Percentiles rank a stretch among this genome's conserved stretches.
Evolutionary conservation across 2,329 filamentous ascomycete genomes (phyloP).

Genomic region (Albifimbria verrucaria): DNA sequence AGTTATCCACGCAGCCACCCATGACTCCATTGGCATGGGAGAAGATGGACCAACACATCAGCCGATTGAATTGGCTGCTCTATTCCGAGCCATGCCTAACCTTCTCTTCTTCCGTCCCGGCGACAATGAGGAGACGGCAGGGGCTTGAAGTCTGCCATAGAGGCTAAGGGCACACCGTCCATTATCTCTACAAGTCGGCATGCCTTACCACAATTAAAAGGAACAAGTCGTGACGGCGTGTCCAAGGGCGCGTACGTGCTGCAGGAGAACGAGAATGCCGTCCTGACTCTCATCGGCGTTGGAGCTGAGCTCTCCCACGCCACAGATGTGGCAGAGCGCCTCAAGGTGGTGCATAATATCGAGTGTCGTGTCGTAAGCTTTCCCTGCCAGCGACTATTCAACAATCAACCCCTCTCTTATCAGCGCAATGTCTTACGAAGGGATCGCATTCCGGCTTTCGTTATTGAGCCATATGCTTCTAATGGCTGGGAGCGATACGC

Average conservation of each 20-base stretch:
- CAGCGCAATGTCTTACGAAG: slow-evolving; percentile 41
- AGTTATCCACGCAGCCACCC: slow-evolving; percentile 54
- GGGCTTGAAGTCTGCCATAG: slow-evolving; percentile 50
- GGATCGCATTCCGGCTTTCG: slow-evolving; percentile 45
- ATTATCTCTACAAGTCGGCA: slow-evolving; percentile 49
- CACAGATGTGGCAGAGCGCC: slow-evolving; percentile 26
- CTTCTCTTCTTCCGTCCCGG: slow-evolving; percentile 57
- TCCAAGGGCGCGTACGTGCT: slow-evolving; percentile 44
- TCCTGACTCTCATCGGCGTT: slow-evolving; percentile 41
- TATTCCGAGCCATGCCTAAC: slow-evolving; percentile 49
- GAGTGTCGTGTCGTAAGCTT: slow-evolving; percentile 39
- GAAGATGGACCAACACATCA: slow-evolving; percentile 60
- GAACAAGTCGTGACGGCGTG: slow-evolving; percentile 32
- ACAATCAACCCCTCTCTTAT: slow-evolving; percentile 40
- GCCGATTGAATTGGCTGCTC: slow-evolving; percentile 45
- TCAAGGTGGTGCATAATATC: slow-evolving; percentile 36
- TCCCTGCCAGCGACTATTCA: slow-evolving; percentile 42
- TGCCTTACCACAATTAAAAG: slow-evolving; percentile 32
- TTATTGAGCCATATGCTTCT: slow-evolving; percentile 57
- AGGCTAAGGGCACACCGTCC: slow-evolving; percentile 34
- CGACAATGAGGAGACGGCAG: slow-evolving; percentile 55
- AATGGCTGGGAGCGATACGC: slow-evolving; percentile 61
- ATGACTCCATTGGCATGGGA: slow-evolving; percentile 54
- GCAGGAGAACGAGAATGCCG: slow-evolving; percentile 37
- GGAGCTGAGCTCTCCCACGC: slow-evolving; percentile 33